Percentiles rank a stretch among this genome's conserved stretches.
Evolutionary conservation across 805 yeast species (phyloP).

Genomic region (Pichia rugopelliculosa): DNA sequence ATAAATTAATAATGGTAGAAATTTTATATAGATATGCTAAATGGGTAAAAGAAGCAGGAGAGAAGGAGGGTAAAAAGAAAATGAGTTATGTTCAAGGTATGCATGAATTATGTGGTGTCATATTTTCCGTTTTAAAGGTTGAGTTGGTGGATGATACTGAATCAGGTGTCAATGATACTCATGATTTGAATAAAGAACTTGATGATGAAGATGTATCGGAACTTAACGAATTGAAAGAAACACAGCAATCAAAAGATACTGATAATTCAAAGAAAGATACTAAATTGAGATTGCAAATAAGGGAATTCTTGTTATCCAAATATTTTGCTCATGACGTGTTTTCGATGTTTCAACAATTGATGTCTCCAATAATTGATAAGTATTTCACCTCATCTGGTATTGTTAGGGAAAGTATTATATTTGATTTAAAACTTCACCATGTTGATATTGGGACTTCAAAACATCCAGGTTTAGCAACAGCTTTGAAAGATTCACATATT

Average conservation of each 20-base stretch:
- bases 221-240: neutral
- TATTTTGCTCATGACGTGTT: conserved; percentile 24
- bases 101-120: conserved; percentile 46
- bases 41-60: conserved; percentile 26
- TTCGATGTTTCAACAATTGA: conserved; percentile 37
- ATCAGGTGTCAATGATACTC: neutral
- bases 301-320: conserved; percentile 32
- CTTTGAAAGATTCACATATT: conserved; percentile 21
- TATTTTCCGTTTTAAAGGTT: conserved; percentile 33
- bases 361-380: conserved; percentile 30
- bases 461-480: conserved; percentile 11
- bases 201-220: conserved; percentile 17
- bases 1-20: conserved; percentile 31
- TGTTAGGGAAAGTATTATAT: conserved; percentile 39
- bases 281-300: conserved; percentile 29
- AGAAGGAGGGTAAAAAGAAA: neutral
- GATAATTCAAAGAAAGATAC: neutral
- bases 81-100: conserved; percentile 41
- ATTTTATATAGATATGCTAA: conserved; percentile 44
- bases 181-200: neutral
- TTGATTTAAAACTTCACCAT: conserved; percentile 41
- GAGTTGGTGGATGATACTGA: conserved; percentile 27
- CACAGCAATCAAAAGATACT: conserved; percentile 6
- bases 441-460: conserved; percentile 27
- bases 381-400: conserved; percentile 34